A percentile compares a stretch with the other conserved stretches of the same genome.
Conservation (phyloP, 75 land plant species). For the Azolla pinnata region DNA sequence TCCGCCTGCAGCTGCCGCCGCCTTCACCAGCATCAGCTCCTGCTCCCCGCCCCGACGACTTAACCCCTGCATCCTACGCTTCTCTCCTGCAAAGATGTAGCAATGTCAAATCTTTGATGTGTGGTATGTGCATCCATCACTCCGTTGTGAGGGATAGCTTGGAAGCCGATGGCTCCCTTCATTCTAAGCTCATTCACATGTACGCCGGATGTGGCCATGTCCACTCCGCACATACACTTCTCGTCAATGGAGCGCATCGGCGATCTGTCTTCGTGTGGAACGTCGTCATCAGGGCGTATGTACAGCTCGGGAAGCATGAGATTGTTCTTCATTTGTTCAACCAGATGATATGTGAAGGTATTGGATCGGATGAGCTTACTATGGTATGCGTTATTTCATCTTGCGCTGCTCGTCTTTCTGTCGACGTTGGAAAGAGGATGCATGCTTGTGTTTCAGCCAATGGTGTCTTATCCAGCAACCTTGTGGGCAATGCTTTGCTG, state of each 20-base stretch:
- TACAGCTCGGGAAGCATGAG: slow-evolving; percentile 8
- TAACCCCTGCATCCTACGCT: no score
- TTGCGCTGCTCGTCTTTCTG: slow-evolving; percentile 19
- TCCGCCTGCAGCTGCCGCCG: no score
- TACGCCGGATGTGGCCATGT: slow-evolving; percentile 30
- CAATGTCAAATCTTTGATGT: not conserved
- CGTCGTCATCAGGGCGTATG: slow-evolving; percentile 11
- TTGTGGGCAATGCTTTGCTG: slow-evolving; percentile 40
- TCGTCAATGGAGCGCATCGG: slow-evolving; percentile 33
- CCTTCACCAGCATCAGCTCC: no score
- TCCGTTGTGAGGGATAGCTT: slow-evolving; percentile 7
- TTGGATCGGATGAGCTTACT: slow-evolving; percentile 38
- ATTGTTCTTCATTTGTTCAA: slow-evolving; percentile 22
- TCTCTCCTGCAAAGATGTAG: slow-evolving; percentile 3
- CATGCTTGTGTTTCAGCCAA: slow-evolving; percentile 37
- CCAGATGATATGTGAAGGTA: slow-evolving; percentile 36
- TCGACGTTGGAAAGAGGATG: slow-evolving; percentile 21
- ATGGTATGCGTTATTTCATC: slow-evolving; percentile 31
- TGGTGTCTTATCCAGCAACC: slow-evolving; percentile 32
- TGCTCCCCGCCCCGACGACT: no score
- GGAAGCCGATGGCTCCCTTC: slow-evolving; percentile 13
- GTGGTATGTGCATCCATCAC: slow-evolving; percentile 6
- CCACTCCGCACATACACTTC: slow-evolving; percentile 29
- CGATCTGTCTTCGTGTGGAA: slow-evolving; percentile 8
- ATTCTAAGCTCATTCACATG: slow-evolving; percentile 34